Evolutionary conservation across 208 protist species (phyloP).

Genomic region (Porcisia deanei): DNA sequence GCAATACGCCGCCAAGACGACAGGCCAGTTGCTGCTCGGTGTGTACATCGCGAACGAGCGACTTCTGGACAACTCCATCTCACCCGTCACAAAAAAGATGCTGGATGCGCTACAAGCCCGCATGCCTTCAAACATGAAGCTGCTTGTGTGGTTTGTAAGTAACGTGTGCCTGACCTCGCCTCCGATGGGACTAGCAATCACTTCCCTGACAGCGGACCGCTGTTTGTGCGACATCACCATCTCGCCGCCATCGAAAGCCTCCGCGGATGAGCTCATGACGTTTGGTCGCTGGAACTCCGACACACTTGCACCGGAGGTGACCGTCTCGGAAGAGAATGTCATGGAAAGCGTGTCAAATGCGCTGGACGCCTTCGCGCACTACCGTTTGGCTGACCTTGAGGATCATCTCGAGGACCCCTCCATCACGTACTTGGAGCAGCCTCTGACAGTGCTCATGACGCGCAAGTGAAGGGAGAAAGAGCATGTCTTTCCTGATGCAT

Average conservation of each 20-base stretch:
- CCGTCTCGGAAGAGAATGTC: slow-evolving; percentile 43
- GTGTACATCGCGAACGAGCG: slow-evolving; percentile 87
- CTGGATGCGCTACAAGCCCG: slow-evolving; percentile 41
- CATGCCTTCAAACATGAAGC: slow-evolving; percentile 32
- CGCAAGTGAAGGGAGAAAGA: slow-evolving; percentile 22
- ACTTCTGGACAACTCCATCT: slow-evolving; percentile 54
- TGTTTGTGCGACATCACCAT: slow-evolving; percentile 41
- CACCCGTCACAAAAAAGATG: slow-evolving; percentile 39
- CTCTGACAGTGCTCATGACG: slow-evolving; percentile 45
- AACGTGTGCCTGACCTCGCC: slow-evolving; percentile 68
- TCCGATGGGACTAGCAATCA: slow-evolving; percentile 43
- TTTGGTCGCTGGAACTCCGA: slow-evolving; percentile 83
- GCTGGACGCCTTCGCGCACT: slow-evolving; percentile 73
- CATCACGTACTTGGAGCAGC: slow-evolving; percentile 79
- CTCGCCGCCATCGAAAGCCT: slow-evolving; percentile 19
- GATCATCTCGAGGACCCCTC: slow-evolving; percentile 85
- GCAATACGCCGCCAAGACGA: slow-evolving; percentile 61
- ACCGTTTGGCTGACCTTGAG: slow-evolving; percentile 83
- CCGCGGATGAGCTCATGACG: slow-evolving; percentile 33
- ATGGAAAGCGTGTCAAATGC: slow-evolving; percentile 69
- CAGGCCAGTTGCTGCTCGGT: slow-evolving; percentile 69
- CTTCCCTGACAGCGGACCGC: slow-evolving; percentile 33
- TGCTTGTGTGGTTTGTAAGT: slow-evolving; percentile 66
- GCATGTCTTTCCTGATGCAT: neutral
- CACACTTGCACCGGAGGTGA: slow-evolving; percentile 56